Conservation (phyloP, 768 basidiomycete genomes). For the Russula earlei region DNA sequence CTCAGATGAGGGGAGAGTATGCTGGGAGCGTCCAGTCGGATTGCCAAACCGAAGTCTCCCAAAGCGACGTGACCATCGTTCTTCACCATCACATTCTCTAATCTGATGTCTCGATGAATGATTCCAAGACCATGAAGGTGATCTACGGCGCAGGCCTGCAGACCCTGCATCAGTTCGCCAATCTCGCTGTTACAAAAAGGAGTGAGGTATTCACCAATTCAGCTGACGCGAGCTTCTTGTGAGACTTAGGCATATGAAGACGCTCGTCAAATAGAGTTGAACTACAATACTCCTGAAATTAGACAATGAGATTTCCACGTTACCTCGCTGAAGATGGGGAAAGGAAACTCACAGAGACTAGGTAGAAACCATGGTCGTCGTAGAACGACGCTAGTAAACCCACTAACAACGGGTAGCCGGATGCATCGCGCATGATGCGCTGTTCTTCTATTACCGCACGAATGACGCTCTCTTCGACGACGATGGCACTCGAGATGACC, state of each 20-base stretch:
- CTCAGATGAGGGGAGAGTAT: not conserved
- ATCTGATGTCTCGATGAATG: conserved; percentile 92
- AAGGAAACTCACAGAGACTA: conserved; percentile 21
- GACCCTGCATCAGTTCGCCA: not conserved
- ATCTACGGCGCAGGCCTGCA: conserved; percentile 50
- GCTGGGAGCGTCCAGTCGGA: conserved; percentile 1
- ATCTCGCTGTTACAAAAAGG: not conserved
- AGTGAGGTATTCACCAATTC: conserved; percentile 30
- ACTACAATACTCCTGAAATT: conserved; percentile 21
- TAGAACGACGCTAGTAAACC: conserved; percentile 23
- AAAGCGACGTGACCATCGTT: conserved; percentile 84
- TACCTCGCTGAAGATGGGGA: not conserved
- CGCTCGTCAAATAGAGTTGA: conserved; percentile 8
- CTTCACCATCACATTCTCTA: conserved; percentile 89
- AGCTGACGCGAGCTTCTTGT: conserved; percentile 27
- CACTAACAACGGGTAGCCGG: conserved; percentile 16
- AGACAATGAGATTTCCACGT: not conserved
- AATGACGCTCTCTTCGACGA: not conserved
- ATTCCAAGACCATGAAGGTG: conserved; percentile 88
- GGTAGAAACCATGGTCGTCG: conserved; percentile 20
- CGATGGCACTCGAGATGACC: conserved; percentile 16
- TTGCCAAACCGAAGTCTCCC: conserved; percentile 67
- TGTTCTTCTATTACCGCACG: conserved; percentile 9
- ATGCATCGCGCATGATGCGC: conserved; percentile 4
- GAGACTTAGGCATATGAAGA: conserved; percentile 2